Base-by-base conservation (phyloP, 2,329 filamentous ascomycete species). In the Berkeleyomyces rouxiae region DNA sequence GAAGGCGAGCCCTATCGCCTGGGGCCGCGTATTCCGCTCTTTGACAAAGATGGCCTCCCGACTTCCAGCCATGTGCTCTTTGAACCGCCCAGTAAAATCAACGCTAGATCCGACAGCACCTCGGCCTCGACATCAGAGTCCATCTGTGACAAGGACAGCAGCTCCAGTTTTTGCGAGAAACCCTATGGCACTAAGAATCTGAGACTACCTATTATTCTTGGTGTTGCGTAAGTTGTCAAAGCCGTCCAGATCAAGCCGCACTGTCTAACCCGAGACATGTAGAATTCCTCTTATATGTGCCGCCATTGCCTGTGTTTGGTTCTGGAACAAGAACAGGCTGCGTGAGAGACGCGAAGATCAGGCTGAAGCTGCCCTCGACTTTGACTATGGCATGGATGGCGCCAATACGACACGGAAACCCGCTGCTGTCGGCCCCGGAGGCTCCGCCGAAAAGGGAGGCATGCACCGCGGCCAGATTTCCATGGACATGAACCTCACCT, bases 301-400 rank as follows among this genome's bases (percentile, higher is more conserved):
- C 23, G 71, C 86, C 0, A 70, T 83, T 58, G 80, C 90, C 1
- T 76, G 96, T 46, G 70, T 91, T 67, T 86, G 84, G 70, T 79
- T 99, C 43, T 91, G 96, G 71, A 83, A 89, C 61, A 82, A 89
- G 71, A 87, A 90, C 69, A 74, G 88, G 46, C 83, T 81, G 71
- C 90, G 83, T 69, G 78, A 90, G 66, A 78, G 78, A 62, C 75
- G 79, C 64, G 93, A 99, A 74, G 93, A 99, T 74, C 79, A 81
- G 16, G 83, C 87, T 66, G 91, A 96, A 72, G 88, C 89, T 67
- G 89, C 95, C 73, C 91, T 87, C 70, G 93, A 90, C 0, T 80
- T 97, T 70, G 93, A 99, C 72, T 99, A 96, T 71, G 93, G 93
- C 43, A 74, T 96, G 70, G 89, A 55, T 44, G 74, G 86, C 77